phyloP scores from a whole-genome alignment of 1,284 basidiomycete species.

The Ceratobasidium sp. region DNA sequence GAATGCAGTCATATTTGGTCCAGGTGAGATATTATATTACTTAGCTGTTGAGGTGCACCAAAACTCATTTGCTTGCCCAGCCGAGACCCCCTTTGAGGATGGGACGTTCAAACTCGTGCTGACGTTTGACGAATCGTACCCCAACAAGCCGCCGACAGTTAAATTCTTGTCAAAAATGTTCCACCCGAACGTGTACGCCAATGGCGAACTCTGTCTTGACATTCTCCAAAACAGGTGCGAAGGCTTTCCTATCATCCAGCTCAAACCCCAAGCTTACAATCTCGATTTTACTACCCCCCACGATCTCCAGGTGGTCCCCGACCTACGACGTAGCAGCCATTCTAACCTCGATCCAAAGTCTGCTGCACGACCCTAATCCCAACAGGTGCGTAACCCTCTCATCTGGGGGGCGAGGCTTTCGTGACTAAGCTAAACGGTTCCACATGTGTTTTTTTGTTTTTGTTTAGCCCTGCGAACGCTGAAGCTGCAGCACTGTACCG shows the following conservation, averaged over 20 bases:
- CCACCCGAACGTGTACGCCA: slow-evolving; percentile 98
- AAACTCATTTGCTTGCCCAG: slow-evolving; percentile 62
- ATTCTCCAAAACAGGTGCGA: slow-evolving; percentile 90
- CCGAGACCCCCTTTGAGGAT: slow-evolving; percentile 98
- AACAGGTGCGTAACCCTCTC: slow-evolving; percentile 67
- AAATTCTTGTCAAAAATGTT: slow-evolving; percentile 99
- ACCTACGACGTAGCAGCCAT: slow-evolving; percentile 99
- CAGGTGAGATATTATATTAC: slow-evolving; percentile 70
- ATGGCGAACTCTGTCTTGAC: slow-evolving; percentile 97
- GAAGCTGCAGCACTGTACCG: slow-evolving; percentile 96
- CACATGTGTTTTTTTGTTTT: not conserved
- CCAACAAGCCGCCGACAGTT: slow-evolving; percentile 97
- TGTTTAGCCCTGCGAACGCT: slow-evolving; percentile 90
- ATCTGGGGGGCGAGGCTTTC: not conserved
- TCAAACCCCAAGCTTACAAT: not conserved
- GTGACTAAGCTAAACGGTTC: slow-evolving; percentile 28
- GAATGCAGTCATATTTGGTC: slow-evolving; percentile 99
- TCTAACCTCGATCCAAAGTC: slow-evolving; percentile 93
- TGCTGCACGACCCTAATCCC: slow-evolving; percentile 97
- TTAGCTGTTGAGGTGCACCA: not conserved
- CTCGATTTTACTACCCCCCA: not conserved
- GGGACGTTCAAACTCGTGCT: slow-evolving; percentile 97
- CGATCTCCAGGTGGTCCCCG: slow-evolving; percentile 78
- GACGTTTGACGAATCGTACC: slow-evolving; percentile 97
- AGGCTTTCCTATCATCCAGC: not conserved